Evolutionary conservation across 768 basidiomycete genomes (phyloP).

Genomic region (Sarcodon aspratus): DNA sequence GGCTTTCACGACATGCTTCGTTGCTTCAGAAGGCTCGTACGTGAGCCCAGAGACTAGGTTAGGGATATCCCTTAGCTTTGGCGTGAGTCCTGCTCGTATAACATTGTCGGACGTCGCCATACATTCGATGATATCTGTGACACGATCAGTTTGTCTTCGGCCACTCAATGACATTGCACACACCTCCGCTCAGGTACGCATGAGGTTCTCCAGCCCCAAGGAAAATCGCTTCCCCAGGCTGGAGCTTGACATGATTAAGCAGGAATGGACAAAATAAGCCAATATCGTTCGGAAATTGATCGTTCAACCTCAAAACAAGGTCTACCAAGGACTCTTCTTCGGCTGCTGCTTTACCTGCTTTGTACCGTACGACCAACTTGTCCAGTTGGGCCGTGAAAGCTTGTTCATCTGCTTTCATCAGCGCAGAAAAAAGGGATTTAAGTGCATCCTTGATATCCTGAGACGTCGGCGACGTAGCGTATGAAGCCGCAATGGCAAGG

Average conservation of each 20-base stretch:
- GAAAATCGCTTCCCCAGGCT: slow-evolving; percentile 86
- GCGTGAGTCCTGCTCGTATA: slow-evolving; percentile 94
- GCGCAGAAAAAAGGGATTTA: slow-evolving; percentile 64
- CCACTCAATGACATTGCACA: slow-evolving; percentile 9
- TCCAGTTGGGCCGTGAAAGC: slow-evolving; percentile 43
- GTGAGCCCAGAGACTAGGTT: slow-evolving; percentile 85
- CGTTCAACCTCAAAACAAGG: slow-evolving; percentile 49
- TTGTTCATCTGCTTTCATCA: slow-evolving; percentile 69
- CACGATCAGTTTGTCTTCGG: not conserved
- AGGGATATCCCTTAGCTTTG: slow-evolving; percentile 88
- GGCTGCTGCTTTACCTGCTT: slow-evolving; percentile 23
- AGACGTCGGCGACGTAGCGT: slow-evolving; percentile 24
- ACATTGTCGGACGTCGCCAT: slow-evolving; percentile 99
- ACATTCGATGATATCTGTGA: slow-evolving; percentile 90
- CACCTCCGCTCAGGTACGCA: slow-evolving; percentile 90
- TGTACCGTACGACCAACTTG: slow-evolving; percentile 53
- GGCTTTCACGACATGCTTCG: slow-evolving; percentile 62
- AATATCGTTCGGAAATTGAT: slow-evolving; percentile 85
- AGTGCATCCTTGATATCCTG: slow-evolving; percentile 48
- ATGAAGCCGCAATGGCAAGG: slow-evolving; percentile 28
- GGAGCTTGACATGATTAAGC: slow-evolving; percentile 74
- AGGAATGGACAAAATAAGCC: slow-evolving; percentile 89
- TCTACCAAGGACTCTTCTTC: slow-evolving; percentile 39
- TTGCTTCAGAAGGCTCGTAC: slow-evolving; percentile 60
- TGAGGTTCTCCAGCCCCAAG: slow-evolving; percentile 95